A percentile compares a stretch with the other conserved stretches of the same genome.
Conservation (phyloP, 352 stramenopile genomes). For the Globisporangium acanthophoron region DNA sequence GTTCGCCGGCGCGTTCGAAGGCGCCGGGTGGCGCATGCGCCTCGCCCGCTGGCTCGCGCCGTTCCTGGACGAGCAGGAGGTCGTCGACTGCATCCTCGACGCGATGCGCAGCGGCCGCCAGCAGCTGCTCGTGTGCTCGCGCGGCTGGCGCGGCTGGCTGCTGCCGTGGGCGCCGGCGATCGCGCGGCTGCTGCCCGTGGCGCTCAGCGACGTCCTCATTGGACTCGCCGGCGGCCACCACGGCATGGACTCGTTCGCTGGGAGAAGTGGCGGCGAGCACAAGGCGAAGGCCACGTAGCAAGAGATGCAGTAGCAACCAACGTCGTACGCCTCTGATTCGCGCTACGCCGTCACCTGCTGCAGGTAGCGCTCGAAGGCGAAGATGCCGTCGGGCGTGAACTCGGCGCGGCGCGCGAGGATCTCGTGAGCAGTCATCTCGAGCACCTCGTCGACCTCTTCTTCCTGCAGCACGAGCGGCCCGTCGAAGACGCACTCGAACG, state of each 20-base stretch:
- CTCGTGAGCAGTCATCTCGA: conserved; percentile 66
- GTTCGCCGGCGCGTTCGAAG: conserved; percentile 55
- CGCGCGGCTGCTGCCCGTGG: conserved; percentile 48
- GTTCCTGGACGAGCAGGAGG: conserved; percentile 38
- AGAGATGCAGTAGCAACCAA: neutral
- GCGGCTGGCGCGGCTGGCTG: conserved; percentile 39
- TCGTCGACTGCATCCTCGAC: conserved; percentile 42
- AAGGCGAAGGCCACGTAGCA: neutral
- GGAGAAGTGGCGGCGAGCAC: conserved; percentile 6
- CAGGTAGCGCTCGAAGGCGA: conserved; percentile 66
- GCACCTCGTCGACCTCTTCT: conserved; percentile 78
- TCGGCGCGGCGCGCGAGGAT: conserved; percentile 50
- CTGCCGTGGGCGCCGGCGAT: conserved; percentile 48
- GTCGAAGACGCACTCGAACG: conserved; percentile 79
- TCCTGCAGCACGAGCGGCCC: conserved; percentile 51
- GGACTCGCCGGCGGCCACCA: conserved; percentile 51
- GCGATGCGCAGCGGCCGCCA: conserved; percentile 52
- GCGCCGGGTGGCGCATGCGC: conserved; percentile 28
- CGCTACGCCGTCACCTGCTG: neutral
- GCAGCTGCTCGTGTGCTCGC: conserved; percentile 62
- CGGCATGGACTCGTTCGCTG: conserved; percentile 76
- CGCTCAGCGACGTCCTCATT: conserved; percentile 46
- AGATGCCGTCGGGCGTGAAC: conserved; percentile 81
- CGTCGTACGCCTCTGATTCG: neutral
- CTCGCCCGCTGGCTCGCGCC: conserved; percentile 42